phyloP scores from a whole-genome alignment of 495 filamentous ascomycete genomes.

The Penicillium angulare region DNA sequence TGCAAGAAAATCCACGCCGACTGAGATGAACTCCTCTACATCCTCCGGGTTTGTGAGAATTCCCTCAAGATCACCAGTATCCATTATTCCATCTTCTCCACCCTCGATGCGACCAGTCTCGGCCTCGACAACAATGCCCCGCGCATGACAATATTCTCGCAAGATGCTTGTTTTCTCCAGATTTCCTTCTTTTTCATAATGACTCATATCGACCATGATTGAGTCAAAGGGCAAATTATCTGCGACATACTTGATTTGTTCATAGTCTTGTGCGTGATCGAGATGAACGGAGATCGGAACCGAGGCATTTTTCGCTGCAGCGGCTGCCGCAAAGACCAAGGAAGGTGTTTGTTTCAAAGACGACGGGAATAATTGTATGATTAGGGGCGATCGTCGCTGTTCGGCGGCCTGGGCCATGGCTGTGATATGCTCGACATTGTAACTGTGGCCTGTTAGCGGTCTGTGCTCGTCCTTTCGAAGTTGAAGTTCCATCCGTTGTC shows the following conservation, averaged over 20 bases:
- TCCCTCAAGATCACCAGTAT: conserved; percentile 62
- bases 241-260: conserved; percentile 57
- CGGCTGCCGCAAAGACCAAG: conserved; percentile 54
- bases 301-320: conserved; percentile 52
- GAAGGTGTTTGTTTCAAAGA: conserved; percentile 59
- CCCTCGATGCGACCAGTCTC: conserved; percentile 75
- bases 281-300: conserved; percentile 67
- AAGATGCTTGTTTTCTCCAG: conserved; percentile 60
- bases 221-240: conserved; percentile 60
- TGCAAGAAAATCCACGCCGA: conserved; percentile 71
- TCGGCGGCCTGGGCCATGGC: conserved; percentile 68
- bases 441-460: conserved; percentile 29
- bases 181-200: conserved; percentile 74
- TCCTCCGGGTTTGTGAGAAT: conserved; percentile 67
- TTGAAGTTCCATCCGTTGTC: not conserved
- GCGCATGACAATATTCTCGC: conserved; percentile 60
- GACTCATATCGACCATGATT: conserved; percentile 72
- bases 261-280: conserved; percentile 64
- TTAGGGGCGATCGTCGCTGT: conserved; percentile 60
- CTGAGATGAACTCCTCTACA: conserved; percentile 63
- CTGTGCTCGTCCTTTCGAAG: not conserved
- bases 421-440: conserved; percentile 74
- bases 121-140: conserved; percentile 66
- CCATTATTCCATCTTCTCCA: conserved; percentile 75
- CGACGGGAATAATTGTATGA: conserved; percentile 76